phyloP scores from a whole-genome alignment of 2,329 filamentous ascomycete genomes.

The Cytospora schulzeri region DNA sequence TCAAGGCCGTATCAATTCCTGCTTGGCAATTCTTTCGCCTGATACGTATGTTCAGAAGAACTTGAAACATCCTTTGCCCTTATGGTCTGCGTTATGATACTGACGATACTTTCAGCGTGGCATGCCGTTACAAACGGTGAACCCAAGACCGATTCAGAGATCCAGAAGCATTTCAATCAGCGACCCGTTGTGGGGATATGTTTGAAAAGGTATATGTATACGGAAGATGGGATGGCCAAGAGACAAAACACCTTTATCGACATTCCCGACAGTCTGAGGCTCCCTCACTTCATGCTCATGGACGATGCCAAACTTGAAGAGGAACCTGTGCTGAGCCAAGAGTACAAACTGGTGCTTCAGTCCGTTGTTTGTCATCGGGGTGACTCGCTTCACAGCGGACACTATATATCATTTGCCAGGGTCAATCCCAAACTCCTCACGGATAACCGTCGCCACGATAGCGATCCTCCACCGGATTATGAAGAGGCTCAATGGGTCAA shows the following conservation, averaged over 20 bases:
- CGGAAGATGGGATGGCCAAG: slow-evolving; percentile 66
- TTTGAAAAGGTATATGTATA: slow-evolving; percentile 84
- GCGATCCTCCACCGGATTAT: slow-evolving; percentile 64
- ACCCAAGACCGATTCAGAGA: slow-evolving; percentile 70
- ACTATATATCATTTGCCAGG: slow-evolving; percentile 86
- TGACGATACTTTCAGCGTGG: slow-evolving; percentile 66
- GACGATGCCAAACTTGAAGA: slow-evolving; percentile 68
- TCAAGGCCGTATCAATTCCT: slow-evolving; percentile 89
- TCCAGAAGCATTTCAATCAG: slow-evolving; percentile 84
- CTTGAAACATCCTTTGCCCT: neutral
- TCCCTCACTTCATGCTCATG: slow-evolving; percentile 84
- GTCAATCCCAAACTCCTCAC: slow-evolving; percentile 66
- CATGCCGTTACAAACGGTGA: slow-evolving; percentile 64
- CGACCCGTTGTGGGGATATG: slow-evolving; percentile 90
- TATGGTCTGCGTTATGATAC: slow-evolving; percentile 26
- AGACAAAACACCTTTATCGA: slow-evolving; percentile 84
- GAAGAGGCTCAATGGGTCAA: slow-evolving; percentile 81
- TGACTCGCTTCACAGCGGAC: slow-evolving; percentile 80
- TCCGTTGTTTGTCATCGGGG: slow-evolving; percentile 92
- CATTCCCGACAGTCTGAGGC: slow-evolving; percentile 77
- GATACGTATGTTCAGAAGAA: slow-evolving; percentile 64
- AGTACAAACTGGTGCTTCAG: slow-evolving; percentile 90
- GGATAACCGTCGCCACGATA: slow-evolving; percentile 58
- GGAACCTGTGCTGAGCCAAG: slow-evolving; percentile 70
- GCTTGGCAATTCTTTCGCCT: slow-evolving; percentile 97